These are phyloP conservation scores for Pneumocystis sp. DNA, from an alignment of 1,139 yeast genomes.

Conservation along the genomic window DNA sequence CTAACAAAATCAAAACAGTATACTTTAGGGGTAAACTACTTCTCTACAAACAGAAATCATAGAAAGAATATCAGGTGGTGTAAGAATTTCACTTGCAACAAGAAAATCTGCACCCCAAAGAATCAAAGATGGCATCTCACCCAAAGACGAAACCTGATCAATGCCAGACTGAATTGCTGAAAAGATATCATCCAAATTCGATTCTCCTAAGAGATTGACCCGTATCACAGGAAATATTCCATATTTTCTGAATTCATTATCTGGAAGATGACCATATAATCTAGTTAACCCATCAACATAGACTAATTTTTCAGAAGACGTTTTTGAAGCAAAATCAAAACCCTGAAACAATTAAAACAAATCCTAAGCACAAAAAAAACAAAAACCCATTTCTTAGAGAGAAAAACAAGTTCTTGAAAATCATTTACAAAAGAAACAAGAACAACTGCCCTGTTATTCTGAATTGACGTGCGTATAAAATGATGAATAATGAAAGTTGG, in stretches of 20 bases:
- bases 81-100: conserved; percentile 8
- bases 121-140: background rate
- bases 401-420: conserved; percentile 6
- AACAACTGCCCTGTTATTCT: conserved; percentile 4
- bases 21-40: conserved; percentile 1
- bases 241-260: background rate
- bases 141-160: background rate
- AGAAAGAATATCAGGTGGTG: background rate
- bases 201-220: background rate
- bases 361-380: background rate
- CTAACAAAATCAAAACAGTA: background rate
- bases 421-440: conserved; percentile 12
- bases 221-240: background rate
- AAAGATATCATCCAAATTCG: conserved; percentile 1
- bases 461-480: background rate
- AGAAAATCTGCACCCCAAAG: conserved; percentile 9
- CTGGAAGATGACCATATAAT: background rate
- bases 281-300: conserved; percentile 11
- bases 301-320: conserved; percentile 2
- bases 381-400: conserved; percentile 8
- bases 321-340: background rate
- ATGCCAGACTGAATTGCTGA: background rate
- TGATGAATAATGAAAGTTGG: background rate
- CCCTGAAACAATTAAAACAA: background rate
- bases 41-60: background rate